Percentiles rank a stretch among this genome's conserved stretches.
These are phyloP conservation scores for Zalerion maritima DNA, from an alignment of 495 filamentous ascomycete species.

Conservation along the genomic window DNA sequence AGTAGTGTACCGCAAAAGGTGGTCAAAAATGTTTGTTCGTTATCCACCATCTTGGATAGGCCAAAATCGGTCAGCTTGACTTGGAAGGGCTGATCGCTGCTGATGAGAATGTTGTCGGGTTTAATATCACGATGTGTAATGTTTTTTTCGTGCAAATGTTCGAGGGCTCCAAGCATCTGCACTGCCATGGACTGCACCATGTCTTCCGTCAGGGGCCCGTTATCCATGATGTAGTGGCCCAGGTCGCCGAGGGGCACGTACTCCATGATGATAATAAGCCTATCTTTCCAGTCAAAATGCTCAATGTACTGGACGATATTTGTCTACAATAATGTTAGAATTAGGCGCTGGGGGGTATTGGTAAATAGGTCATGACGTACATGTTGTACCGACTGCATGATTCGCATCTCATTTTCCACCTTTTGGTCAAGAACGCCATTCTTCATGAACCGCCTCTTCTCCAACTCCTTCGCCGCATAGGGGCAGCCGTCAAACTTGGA, in stretches of 20 bases:
- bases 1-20: constrained; percentile 94
- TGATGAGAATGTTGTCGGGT: constrained; percentile 88
- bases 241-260: constrained; percentile 76
- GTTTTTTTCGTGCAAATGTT: constrained; percentile 70
- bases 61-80: constrained; percentile 96
- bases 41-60: constrained; percentile 79
- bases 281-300: constrained; percentile 58
- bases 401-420: constrained; percentile 87
- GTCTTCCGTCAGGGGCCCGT: constrained; percentile 48
- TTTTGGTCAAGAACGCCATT: constrained; percentile 71
- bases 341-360: constrained; percentile 1
- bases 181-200: constrained; percentile 52
- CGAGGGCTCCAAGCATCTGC: constrained; percentile 68
- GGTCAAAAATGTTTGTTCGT: constrained; percentile 77
- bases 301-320: constrained; percentile 89
- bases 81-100: constrained; percentile 50
- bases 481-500: constrained; percentile 63
- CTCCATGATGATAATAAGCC: constrained; percentile 87
- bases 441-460: constrained; percentile 79
- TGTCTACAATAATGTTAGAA: constrained; percentile 35
- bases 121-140: constrained; percentile 98
- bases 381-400: constrained; percentile 73
- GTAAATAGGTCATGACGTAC: constrained; percentile 32
- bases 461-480: constrained; percentile 81
- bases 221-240: constrained; percentile 46